Percentiles rank a stretch among this genome's conserved stretches.
Conservation (phyloP, 2,329 filamentous ascomycete species). For the Aureobasidium mangrovei region DNA sequence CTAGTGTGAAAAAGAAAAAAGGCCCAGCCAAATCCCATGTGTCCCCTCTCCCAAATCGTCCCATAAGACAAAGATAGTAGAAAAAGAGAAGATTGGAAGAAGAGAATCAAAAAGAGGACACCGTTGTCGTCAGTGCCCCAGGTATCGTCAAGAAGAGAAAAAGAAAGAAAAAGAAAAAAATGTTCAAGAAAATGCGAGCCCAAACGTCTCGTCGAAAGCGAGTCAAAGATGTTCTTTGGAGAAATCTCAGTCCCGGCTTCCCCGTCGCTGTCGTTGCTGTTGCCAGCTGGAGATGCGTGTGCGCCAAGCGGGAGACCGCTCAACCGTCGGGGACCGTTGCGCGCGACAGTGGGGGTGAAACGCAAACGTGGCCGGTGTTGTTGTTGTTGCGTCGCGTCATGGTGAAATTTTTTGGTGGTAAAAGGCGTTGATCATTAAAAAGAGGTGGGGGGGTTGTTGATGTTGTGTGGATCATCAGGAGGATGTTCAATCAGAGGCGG, state of each 20-base stretch:
- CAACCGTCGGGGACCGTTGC: slow-evolving; percentile 8
- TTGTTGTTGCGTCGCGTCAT: slow-evolving; percentile 10
- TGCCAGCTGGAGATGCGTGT: background rate
- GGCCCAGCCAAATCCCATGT: background rate
- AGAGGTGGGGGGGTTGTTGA: slow-evolving; percentile 1
- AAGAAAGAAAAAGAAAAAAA: background rate
- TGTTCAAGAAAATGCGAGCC: slow-evolving; percentile 6
- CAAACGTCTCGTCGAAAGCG: background rate
- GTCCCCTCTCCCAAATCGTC: too few species aligned
- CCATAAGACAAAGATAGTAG: background rate
- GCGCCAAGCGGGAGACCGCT: background rate
- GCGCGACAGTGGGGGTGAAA: slow-evolving; percentile 10
- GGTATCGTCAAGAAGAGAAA: slow-evolving; percentile 13
- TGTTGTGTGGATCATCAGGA: background rate
- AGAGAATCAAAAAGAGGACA: background rate
- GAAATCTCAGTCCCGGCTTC: background rate
- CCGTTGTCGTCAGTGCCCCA: background rate
- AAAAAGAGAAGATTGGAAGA: background rate
- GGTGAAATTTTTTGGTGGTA: slow-evolving; percentile 3
- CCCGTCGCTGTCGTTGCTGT: background rate
- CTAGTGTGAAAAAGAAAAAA: background rate
- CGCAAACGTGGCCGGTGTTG: slow-evolving; percentile 8
- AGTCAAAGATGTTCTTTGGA: background rate
- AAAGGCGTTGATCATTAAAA: slow-evolving; percentile 13
- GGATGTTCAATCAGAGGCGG: slow-evolving; percentile 12